phyloP scores from a whole-genome alignment of 208 protist genomes.

The Leishmania turanica region DNA sequence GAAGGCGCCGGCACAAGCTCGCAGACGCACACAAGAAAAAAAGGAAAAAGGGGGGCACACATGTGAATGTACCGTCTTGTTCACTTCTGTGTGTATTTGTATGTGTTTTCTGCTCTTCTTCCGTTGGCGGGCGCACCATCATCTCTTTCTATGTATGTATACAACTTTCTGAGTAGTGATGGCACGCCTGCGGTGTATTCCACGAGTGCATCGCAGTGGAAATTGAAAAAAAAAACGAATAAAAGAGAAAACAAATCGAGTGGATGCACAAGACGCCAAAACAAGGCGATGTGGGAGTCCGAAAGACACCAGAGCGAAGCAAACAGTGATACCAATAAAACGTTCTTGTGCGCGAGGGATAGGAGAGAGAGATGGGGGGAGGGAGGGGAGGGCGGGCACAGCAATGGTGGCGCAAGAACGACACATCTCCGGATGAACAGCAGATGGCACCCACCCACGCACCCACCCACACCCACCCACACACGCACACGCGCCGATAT shows the following conservation, averaged over 20 bases:
- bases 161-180: background rate
- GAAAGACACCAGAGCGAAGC: background rate
- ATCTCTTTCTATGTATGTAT: background rate
- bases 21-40: background rate
- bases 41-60: background rate
- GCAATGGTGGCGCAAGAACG: background rate
- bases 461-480: too few species aligned
- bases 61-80: background rate
- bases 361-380: background rate
- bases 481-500: background rate
- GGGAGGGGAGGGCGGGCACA: background rate
- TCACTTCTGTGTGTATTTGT: background rate
- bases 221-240: background rate
- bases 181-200: conserved; percentile 1
- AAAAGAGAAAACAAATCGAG: background rate
- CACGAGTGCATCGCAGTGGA: background rate
- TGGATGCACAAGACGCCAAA: background rate
- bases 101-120: background rate
- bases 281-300: background rate
- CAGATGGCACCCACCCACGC: background rate
- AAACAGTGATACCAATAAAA: background rate
- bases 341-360: background rate
- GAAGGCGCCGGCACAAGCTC: background rate
- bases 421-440: background rate
- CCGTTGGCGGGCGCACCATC: background rate